Evolutionary conservation across 2,329 filamentous ascomycete species (phyloP).

Genomic region (Aspergillus sp.): DNA sequence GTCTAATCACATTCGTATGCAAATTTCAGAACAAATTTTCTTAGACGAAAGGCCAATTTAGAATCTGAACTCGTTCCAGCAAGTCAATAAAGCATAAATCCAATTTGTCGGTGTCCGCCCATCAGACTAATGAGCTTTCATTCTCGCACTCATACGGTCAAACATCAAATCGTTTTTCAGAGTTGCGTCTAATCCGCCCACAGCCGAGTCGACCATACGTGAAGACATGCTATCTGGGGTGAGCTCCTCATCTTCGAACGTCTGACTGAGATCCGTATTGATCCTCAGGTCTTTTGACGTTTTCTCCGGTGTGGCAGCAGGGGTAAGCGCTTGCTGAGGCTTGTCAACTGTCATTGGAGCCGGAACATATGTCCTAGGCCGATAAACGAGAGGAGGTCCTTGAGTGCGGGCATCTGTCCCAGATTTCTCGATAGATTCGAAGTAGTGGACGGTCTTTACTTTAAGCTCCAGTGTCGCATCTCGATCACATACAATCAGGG

Average conservation of each 20-base stretch:
- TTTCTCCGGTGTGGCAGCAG: conserved; percentile 29
- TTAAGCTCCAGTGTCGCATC: conserved; percentile 72
- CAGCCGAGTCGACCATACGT: conserved; percentile 46
- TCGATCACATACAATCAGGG: conserved; percentile 80
- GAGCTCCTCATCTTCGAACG: conserved; percentile 44
- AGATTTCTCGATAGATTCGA: conserved; percentile 69
- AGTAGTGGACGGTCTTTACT: conserved; percentile 73
- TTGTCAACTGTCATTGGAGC: conserved; percentile 26
- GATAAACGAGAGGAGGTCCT: conserved; percentile 44
- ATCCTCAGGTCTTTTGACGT: conserved; percentile 45
- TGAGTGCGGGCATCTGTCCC: conserved; percentile 50
- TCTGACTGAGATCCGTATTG: conserved; percentile 41
- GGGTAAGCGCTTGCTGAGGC: conserved; percentile 25
- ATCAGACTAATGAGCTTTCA: conserved; percentile 26
- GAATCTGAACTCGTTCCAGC: conserved; percentile 1
- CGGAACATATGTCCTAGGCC: conserved; percentile 37
- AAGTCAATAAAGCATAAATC: not conserved
- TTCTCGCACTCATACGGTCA: conserved; percentile 44
- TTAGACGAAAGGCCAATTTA: not conserved
- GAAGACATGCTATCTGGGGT: conserved; percentile 52
- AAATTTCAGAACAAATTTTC: not conserved
- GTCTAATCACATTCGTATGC: conserved; percentile 4
- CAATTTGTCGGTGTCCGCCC: not conserved
- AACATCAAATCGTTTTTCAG: conserved; percentile 43
- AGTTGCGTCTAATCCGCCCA: conserved; percentile 42